Conservation (phyloP, 208 protist species). For the Leishmania major region DNA sequence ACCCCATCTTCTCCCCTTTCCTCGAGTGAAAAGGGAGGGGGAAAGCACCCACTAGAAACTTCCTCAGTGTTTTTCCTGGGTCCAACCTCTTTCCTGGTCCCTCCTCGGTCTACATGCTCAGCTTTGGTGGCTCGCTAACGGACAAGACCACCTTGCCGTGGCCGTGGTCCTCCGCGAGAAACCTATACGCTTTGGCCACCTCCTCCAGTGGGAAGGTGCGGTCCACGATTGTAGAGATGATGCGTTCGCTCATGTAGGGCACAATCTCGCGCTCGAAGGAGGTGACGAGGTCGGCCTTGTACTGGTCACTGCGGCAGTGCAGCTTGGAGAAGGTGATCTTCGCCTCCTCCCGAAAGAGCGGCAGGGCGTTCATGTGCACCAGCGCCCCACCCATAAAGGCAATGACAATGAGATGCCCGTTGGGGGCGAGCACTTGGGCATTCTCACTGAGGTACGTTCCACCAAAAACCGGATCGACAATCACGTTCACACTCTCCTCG, state of each 20-base stretch:
- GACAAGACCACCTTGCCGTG: constrained; percentile 72
- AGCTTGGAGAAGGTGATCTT: constrained; percentile 75
- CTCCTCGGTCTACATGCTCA: not conserved
- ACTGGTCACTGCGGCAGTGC: constrained; percentile 52
- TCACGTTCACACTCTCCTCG: constrained; percentile 51
- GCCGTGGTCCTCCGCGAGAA: constrained; percentile 52
- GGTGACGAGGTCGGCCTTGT: constrained; percentile 56
- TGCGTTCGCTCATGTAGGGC: constrained; percentile 56
- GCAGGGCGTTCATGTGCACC: constrained; percentile 51
- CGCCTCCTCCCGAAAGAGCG: constrained; percentile 56
- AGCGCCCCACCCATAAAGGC: constrained; percentile 65
- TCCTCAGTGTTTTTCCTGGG: not conserved
- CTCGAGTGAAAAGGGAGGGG: not conserved
- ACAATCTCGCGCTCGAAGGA: constrained; percentile 65
- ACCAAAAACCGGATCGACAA: constrained; percentile 86
- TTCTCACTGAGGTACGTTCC: constrained; percentile 72
- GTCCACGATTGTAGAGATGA: constrained; percentile 53
- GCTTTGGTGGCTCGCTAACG: constrained; percentile 3
- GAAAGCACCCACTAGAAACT: not conserved
- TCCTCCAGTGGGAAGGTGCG: constrained; percentile 60
- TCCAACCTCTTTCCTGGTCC: not conserved
- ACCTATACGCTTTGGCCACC: constrained; percentile 50
- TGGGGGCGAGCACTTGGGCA: constrained; percentile 46
- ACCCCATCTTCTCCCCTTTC: not conserved
- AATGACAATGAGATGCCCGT: constrained; percentile 67